These are phyloP conservation scores for Talaromyces proteolyticus DNA, from an alignment of 495 filamentous ascomycete genomes.

Conservation along the genomic window DNA sequence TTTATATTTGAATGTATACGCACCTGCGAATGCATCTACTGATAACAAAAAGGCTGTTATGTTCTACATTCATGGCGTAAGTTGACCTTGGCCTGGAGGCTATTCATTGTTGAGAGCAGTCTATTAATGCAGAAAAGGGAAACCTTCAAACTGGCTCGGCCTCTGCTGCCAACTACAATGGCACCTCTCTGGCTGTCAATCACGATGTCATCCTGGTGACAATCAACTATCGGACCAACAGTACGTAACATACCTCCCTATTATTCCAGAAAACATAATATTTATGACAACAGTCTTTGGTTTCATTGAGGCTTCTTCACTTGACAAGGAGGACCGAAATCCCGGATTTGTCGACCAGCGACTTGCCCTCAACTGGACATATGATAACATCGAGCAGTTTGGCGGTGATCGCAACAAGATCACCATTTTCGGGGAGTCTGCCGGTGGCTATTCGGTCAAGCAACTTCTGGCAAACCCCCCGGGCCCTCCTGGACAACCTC, in stretches of 20 bases:
- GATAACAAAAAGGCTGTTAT: conserved; percentile 25
- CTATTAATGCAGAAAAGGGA: neutral
- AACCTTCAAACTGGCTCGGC: conserved; percentile 11
- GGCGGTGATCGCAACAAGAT: conserved; percentile 24
- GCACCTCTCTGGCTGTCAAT: conserved; percentile 17
- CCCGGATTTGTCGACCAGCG: conserved; percentile 26
- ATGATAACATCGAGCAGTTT: conserved; percentile 22
- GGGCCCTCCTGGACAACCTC: conserved; percentile 5
- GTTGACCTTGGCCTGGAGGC: neutral
- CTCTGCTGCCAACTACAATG: conserved; percentile 21
- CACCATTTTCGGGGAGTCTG: conserved; percentile 17
- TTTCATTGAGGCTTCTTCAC: conserved; percentile 17
- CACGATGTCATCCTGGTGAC: conserved; percentile 22
- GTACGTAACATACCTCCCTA: neutral
- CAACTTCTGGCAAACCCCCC: conserved; percentile 10
- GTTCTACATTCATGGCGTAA: conserved; percentile 14
- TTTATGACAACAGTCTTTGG: conserved; percentile 20
- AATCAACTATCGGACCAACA: conserved; percentile 28
- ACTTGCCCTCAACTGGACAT: conserved; percentile 30
- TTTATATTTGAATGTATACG: conserved; percentile 39
- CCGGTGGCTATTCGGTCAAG: conserved; percentile 17
- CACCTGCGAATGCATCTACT: conserved; percentile 21
- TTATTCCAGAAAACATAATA: neutral
- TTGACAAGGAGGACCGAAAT: conserved; percentile 17
- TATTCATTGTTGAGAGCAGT: neutral